Evolutionary conservation across 371 early-diverging fungal genomes (phyloP).

Genomic region (Rhizopus stolonifer): DNA sequence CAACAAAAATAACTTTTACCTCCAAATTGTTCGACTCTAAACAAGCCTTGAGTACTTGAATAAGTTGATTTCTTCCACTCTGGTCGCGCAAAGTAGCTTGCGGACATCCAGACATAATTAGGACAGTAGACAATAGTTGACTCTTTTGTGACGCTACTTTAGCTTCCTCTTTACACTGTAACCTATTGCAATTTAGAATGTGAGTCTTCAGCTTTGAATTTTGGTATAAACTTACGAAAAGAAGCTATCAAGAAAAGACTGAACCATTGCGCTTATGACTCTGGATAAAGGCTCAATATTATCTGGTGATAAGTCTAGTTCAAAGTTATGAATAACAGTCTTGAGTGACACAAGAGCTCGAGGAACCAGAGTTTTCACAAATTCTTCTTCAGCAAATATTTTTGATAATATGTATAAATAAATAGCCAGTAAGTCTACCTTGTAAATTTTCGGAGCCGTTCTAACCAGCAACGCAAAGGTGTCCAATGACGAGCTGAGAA

Average conservation of each 20-base stretch:
- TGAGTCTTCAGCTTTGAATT: not conserved
- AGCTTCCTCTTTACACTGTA: slow-evolving; percentile 5
- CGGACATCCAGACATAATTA: slow-evolving; percentile 47
- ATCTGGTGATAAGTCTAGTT: slow-evolving; percentile 20
- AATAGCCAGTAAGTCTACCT: slow-evolving; percentile 47
- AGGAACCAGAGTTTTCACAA: slow-evolving; percentile 34
- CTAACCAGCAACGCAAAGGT: slow-evolving; percentile 39
- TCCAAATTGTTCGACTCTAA: slow-evolving; percentile 27
- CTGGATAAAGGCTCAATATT: slow-evolving; percentile 30
- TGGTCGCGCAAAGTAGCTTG: slow-evolving; percentile 32
- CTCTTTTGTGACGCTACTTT: slow-evolving; percentile 33
- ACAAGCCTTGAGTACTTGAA: slow-evolving; percentile 28
- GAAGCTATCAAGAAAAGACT: slow-evolving; percentile 34
- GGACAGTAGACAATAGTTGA: slow-evolving; percentile 35
- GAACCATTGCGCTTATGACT: slow-evolving; percentile 33
- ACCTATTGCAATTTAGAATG: not conserved
- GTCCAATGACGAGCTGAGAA: slow-evolving; percentile 46
- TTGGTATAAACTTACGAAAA: slow-evolving; percentile 16
- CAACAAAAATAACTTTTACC: slow-evolving; percentile 18
- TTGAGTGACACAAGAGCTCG: slow-evolving; percentile 47
- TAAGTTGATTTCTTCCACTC: slow-evolving; percentile 22
- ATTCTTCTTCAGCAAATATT: slow-evolving; percentile 31
- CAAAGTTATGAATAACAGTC: slow-evolving; percentile 36
- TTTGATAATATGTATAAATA: slow-evolving; percentile 42
- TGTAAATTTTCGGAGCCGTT: slow-evolving; percentile 40